These are phyloP conservation scores for Tolypocladium amazonense DNA, from an alignment of 2,329 filamentous ascomycete species.

Conservation along the genomic window DNA sequence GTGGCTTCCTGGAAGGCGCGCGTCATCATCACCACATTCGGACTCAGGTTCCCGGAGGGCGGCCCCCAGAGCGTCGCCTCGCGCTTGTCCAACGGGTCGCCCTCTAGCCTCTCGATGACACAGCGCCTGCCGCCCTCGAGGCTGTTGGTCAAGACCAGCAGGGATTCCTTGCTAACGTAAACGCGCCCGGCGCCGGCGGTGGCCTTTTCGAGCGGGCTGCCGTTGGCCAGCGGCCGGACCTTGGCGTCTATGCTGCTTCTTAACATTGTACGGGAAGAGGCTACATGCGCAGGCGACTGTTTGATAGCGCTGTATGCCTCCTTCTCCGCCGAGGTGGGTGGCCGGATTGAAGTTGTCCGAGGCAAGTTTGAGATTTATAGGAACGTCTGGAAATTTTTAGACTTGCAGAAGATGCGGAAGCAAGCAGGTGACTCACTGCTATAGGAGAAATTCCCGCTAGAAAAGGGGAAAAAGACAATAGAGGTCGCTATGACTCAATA, in stretches of 20 bases:
- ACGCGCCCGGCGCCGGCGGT: constrained; percentile 32
- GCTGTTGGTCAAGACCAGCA: constrained; percentile 31
- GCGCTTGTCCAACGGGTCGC: constrained; percentile 15
- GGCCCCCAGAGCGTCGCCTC: constrained; percentile 41
- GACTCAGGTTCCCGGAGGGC: constrained; percentile 51
- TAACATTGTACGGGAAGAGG: constrained; percentile 13
- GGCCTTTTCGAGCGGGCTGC: constrained; percentile 28
- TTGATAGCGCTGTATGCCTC: too few species aligned
- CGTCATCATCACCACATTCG: constrained; percentile 60
- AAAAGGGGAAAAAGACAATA: too few species aligned
- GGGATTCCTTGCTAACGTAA: constrained; percentile 36
- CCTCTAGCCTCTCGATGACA: constrained; percentile 23
- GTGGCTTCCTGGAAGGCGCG: constrained; percentile 63
- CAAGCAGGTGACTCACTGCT: too few species aligned
- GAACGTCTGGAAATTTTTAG: background rate
- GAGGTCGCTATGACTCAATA: too few species aligned
- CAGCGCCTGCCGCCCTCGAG: constrained; percentile 33
- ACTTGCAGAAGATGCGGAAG: background rate
- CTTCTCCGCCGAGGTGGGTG: background rate
- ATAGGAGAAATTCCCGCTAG: too few species aligned
- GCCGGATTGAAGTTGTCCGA: background rate
- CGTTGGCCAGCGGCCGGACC: constrained; percentile 30
- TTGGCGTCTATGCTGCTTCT: constrained; percentile 26
- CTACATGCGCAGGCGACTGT: background rate
- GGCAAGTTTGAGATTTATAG: background rate